These are phyloP conservation scores for Protea cynaroides DNA, from an alignment of 164 flowering plant genomes.

Conservation along the genomic window DNA sequence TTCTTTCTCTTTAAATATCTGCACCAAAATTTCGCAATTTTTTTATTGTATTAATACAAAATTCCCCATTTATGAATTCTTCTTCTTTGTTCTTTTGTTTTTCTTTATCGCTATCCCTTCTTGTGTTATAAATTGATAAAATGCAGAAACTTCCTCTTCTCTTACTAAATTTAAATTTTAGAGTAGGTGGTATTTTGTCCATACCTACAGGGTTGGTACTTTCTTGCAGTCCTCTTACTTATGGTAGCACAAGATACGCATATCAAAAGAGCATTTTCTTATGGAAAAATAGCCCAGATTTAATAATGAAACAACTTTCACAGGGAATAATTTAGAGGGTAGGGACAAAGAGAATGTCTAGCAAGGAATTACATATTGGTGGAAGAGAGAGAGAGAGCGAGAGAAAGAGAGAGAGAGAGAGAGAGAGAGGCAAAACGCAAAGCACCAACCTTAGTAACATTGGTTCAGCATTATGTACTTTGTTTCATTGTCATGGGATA, in stretches of 20 bases:
- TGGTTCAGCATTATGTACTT: conserved; percentile 4
- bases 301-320: too few species aligned
- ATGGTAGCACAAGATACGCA: neutral
- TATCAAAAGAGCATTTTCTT: neutral
- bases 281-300: too few species aligned
- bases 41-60: conserved; percentile 1
- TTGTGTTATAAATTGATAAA: conserved; percentile 2
- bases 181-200: conserved; percentile 22
- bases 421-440: neutral
- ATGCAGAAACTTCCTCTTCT: neutral
- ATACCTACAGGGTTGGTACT: neutral
- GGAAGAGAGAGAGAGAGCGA: neutral
- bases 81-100: conserved; percentile 40
- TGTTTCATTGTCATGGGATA: conserved; percentile 18
- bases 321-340: too few species aligned
- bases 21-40: neutral
- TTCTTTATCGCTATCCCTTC: conserved; percentile 10
- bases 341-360: too few species aligned
- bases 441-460: neutral
- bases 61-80: conserved; percentile 37
- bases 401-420: neutral
- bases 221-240: conserved; percentile 5
- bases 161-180: conserved; percentile 17
- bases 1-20: too few species aligned
- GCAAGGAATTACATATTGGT: too few species aligned